Base-by-base conservation (phyloP, 495 filamentous ascomycete genomes). In the Xylaria curta region DNA sequence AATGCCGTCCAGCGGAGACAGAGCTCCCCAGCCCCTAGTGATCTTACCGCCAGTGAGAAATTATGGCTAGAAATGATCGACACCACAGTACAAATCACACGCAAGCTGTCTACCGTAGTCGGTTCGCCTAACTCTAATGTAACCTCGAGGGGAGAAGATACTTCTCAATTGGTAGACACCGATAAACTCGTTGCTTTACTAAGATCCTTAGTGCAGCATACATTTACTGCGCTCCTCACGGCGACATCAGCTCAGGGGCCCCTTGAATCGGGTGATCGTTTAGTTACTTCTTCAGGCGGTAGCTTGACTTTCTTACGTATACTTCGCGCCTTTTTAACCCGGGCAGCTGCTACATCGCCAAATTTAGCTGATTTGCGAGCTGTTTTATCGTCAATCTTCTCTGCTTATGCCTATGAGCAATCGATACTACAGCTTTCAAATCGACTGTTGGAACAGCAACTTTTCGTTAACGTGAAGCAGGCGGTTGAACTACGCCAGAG, bases 61-160 rank as follows among this genome's bases (percentile, higher is more conserved):
- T 87, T 99, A 47, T 99, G 96, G 96, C 87, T 99, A 2, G 93
- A 97, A 73, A 87, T 98, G 68, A 92, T 98, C 66, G 93, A 97
- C 77, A 85, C 87, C 4, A 87, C 95, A 7, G 95, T 98, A 19
- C 89, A 90, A 65, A 92, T 97, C 44, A 91, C 93, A 8, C 92
- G 92, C 73, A 79, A 77, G n/a, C 51, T 85, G 12, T 85, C 85
- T 8, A 73, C 78, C 0, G 64, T 78, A 4, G 75, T 86, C n/a
- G 71, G 65, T 5, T 70, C 74, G 10, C 42, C 61, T 19, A 53
- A 51, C 21, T 26, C 10, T 9, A 21, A 12, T 19, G 49, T 64
- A 15, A 72, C 80, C 66, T 78, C 75, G 40, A 78, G 77, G 7
- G 77, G 77, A 58, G 68, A 74, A 1, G 66, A 71, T 51, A 28